Evolutionary conservation across 2,329 filamentous ascomycete species (phyloP), one percentile per base, ranked within the genome.

Genomic region (Claviceps sp.): DNA sequence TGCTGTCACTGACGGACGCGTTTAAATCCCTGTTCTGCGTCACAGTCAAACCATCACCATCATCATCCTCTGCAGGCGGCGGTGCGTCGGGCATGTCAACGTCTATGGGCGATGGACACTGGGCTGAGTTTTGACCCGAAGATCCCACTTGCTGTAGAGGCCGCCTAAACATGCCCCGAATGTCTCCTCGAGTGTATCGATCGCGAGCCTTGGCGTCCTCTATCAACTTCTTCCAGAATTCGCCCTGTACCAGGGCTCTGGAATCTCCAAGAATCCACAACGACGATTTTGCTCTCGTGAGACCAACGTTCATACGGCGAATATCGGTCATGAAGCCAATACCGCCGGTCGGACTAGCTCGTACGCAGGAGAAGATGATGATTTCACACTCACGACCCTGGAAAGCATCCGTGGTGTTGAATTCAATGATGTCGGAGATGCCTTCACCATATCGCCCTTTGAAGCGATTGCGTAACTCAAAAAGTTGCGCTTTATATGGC

Each of bases 261-360:
- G 93, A 93, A 67, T 97, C 94, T 58, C 93, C 93, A 26, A 98
- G 77, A 53, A 98, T 91, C 87, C 91, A 98, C 9, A 98, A 77
- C 37, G 91, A 96, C 9, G 88, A 95, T 67, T 95, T 96, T 5
- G 93, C 94, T 74, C 93, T 85, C 22, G 93, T 98, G 54, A 98
- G 75, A 71, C 93, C 93, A 62, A 98, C 93, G 67, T 98, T 98
- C 94, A 98, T 97, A 76, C 93, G 91, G 54, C 93, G 83, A 63
- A 98, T 95, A 66, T 98, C 93, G 51, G 88, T 87, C 78, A 98
- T 85, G 80, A 98, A 98, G 76, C 93, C 93, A 63, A 98, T 95
- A 61, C 91, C 89, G n/a, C 87, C 86, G 7, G 85, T 87, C n/a
- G 87, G 81, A 34, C 86, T 91, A 22, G 93, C 91, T 71, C 93